phyloP scores from a whole-genome alignment of 202 grass and related monocot genomes.

The Eragrostis tef region DNA sequence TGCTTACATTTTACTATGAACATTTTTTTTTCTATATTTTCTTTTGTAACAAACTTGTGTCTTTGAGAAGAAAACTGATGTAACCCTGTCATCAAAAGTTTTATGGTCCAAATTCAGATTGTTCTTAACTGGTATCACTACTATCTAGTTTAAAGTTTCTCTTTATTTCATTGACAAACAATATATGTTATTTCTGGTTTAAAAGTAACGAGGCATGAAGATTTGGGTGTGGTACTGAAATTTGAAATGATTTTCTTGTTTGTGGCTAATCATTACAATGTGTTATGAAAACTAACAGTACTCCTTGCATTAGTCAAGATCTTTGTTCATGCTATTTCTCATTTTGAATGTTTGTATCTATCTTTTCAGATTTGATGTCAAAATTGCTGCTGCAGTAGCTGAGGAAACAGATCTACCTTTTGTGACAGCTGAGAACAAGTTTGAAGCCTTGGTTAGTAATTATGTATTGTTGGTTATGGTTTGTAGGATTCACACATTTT shows the following conservation, averaged over 20 bases:
- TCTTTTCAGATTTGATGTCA: constrained; percentile 85
- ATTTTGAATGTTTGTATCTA: constrained; percentile 30
- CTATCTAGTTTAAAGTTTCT: constrained; percentile 33
- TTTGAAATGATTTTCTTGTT: constrained; percentile 26
- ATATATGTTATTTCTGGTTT: constrained; percentile 8
- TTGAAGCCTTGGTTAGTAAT: constrained; percentile 94
- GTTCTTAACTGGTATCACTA: constrained; percentile 19
- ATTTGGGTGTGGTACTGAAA: neutral
- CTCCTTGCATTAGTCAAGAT: constrained; percentile 32
- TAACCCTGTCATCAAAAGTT: constrained; percentile 8
- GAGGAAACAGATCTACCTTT: constrained; percentile 91
- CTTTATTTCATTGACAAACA: neutral
- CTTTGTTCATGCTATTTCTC: constrained; percentile 17
- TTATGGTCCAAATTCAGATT: constrained; percentile 21
- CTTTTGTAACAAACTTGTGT: neutral
- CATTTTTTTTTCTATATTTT: neutral
- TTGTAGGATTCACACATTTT: constrained; percentile 15
- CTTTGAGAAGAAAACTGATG: neutral
- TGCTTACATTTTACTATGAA: neutral
- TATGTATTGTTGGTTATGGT: constrained; percentile 30
- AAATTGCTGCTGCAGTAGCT: constrained; percentile 90
- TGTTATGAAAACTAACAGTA: constrained; percentile 12
- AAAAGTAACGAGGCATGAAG: constrained; percentile 6
- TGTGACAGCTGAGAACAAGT: constrained; percentile 98
- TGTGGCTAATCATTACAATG: constrained; percentile 15